Evolutionary conservation across 805 yeast genomes (phyloP), one percentile per base, ranked within the genome.

Genomic region (Barnettozyma wickerhamii): DNA sequence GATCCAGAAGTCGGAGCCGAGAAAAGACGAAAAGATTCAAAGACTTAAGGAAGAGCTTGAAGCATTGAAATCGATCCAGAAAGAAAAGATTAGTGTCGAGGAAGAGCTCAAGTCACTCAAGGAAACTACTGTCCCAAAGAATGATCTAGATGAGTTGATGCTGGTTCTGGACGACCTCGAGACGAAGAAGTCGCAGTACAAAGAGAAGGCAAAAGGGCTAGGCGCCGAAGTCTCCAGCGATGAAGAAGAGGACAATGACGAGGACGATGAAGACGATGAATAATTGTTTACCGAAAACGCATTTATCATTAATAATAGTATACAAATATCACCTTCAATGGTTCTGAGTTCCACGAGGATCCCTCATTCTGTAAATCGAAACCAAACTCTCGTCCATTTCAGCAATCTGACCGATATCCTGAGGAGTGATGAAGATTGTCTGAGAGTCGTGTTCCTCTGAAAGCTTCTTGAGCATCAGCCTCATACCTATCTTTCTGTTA

Each of bases 401-500:
- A 1, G 86, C 79, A 30, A 68, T 70, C 40, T 66, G 69, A 3
- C 76, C 79, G 48, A 91, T 84, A 58, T 88, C 95, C 55, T 89
- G 95, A 0, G 99, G 99, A 0, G 99, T 91, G 33, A 91, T 91
- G 50, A 91, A 87, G 6, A 91, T 81, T 1, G 95, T 84, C 62
- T 91, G 99, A 1, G 90, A 79, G 46, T 79, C 73, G 0, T 81
- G 73, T 42, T 78, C 75, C 35, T 72, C 71, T 7, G 79, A 63
- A 23, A 90, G 73, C 49, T 87, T 84, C 19, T 74, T 74, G 35
- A 89, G 66, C 58, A 93, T 79, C 47, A 90, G 63, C 35, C 76
- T 71, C 57, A 93, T 78, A 45, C 95, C 88, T 38, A 84, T 75
- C 33, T 81, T 73, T 49, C 99, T 74, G 58, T 90, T 89, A 14